phyloP scores from a whole-genome alignment of 2,329 filamentous ascomycete species.

The Hortaea werneckii region DNA sequence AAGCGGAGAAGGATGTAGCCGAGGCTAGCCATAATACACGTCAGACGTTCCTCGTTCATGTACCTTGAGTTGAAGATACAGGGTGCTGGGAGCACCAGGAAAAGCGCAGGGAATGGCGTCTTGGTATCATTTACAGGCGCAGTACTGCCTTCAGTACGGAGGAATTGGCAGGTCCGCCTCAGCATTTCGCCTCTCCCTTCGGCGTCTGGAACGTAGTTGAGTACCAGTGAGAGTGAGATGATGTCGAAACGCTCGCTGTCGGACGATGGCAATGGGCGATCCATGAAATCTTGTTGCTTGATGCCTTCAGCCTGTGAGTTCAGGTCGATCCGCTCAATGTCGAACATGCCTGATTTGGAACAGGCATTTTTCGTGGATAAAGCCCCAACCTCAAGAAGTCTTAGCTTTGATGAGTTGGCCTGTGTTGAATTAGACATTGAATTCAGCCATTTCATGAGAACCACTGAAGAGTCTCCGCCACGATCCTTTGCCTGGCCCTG shows the following conservation, averaged over 20 bases:
- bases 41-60: conserved; percentile 59
- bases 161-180: conserved; percentile 59
- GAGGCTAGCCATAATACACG: conserved; percentile 63
- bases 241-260: conserved; percentile 66
- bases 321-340: conserved; percentile 77
- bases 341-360: conserved; percentile 59
- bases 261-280: conserved; percentile 57
- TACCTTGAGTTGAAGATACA: conserved; percentile 89
- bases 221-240: conserved; percentile 80
- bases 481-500: conserved; percentile 50
- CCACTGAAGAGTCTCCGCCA: conserved; percentile 53
- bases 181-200: conserved; percentile 75
- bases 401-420: conserved; percentile 30
- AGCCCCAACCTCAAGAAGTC: conserved; percentile 80
- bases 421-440: conserved; percentile 5
- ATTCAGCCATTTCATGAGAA: conserved; percentile 50
- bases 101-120: conserved; percentile 56
- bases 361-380: conserved; percentile 78
- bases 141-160: conserved; percentile 29
- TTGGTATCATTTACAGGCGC: conserved; percentile 6
- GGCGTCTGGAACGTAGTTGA: conserved; percentile 86
- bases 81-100: conserved; percentile 79
- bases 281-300: conserved; percentile 86
- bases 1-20: conserved; percentile 57
- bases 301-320: conserved; percentile 79